These are phyloP conservation scores for Amauroascus niger DNA, from an alignment of 2,329 filamentous ascomycete species.

Conservation along the genomic window DNA sequence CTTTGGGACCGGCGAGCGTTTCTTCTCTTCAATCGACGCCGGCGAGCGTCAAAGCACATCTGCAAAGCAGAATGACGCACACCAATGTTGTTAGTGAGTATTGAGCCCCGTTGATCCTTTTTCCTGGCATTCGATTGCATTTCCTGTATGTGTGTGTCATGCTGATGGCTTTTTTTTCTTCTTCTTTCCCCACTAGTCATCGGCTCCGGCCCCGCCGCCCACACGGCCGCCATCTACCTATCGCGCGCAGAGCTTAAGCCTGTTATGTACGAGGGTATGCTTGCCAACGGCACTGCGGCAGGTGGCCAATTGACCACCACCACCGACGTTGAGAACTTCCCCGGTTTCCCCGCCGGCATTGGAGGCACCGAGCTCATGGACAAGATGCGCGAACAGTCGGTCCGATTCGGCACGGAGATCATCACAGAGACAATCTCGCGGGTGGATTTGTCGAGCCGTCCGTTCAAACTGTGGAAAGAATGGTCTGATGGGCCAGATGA, in stretches of 20 bases:
- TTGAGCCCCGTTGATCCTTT: conserved; percentile 1
- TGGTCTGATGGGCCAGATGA: conserved; percentile 65
- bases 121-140: no score
- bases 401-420: conserved; percentile 85
- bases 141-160: no score
- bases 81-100: conserved; percentile 75
- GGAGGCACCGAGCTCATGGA: conserved; percentile 89
- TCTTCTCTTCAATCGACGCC: conserved; percentile 31
- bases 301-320: conserved; percentile 97
- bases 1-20: conserved; percentile 24
- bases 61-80: conserved; percentile 61
- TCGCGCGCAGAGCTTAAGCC: conserved; percentile 89
- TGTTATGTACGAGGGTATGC: conserved; percentile 93
- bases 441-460: conserved; percentile 71
- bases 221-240: conserved; percentile 94
- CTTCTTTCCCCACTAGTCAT: conserved; percentile 45
- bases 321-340: conserved; percentile 97
- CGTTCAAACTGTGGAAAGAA: conserved; percentile 91
- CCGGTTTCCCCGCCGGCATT: conserved; percentile 83
- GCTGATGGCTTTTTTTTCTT: background rate
- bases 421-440: conserved; percentile 84
- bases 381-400: conserved; percentile 83
- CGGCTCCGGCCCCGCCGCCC: conserved; percentile 92
- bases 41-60: conserved; percentile 32
- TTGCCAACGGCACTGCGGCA: conserved; percentile 91